Conservation (phyloP, 2,329 filamentous ascomycete genomes). For the Furcasterigmium sp. region DNA sequence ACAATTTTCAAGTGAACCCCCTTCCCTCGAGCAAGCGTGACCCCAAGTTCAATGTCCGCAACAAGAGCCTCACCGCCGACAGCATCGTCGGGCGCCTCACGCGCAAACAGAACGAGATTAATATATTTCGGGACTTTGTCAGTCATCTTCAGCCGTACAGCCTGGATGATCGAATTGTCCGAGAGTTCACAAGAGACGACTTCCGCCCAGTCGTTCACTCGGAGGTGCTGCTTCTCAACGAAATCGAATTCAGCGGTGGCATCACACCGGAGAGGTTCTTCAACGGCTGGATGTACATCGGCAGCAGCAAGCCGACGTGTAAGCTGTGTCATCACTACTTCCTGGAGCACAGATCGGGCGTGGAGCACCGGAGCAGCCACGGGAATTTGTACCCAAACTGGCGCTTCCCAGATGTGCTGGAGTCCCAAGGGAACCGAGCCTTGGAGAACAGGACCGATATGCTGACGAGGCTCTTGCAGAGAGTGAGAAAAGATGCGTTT, state of each 20-base stretch:
- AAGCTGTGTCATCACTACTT: constrained; percentile 32
- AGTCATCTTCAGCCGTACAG: constrained; percentile 15
- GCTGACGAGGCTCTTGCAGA: not conserved
- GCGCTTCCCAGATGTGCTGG: constrained; percentile 27
- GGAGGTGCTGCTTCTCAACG: constrained; percentile 20
- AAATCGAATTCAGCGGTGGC: not conserved
- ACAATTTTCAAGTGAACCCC: constrained; percentile 18
- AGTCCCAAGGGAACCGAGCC: not conserved
- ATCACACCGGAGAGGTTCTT: constrained; percentile 19
- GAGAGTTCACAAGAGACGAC: not conserved
- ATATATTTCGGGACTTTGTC: constrained; percentile 8
- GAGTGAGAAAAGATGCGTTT: not conserved
- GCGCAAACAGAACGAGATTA: not conserved
- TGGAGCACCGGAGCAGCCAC: constrained; percentile 22
- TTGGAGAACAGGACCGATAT: not conserved
- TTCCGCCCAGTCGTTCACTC: constrained; percentile 27
- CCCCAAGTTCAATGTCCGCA: constrained; percentile 11
- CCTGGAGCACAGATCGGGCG: constrained; percentile 13
- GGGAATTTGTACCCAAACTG: constrained; percentile 33
- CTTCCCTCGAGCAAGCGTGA: constrained; percentile 18
- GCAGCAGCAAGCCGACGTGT: constrained; percentile 34
- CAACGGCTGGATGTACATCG: constrained; percentile 26
- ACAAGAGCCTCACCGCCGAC: constrained; percentile 10
- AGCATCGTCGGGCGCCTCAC: constrained; percentile 18
- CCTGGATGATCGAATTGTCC: constrained; percentile 17